Base-by-base conservation (phyloP, 768 basidiomycete genomes). In the Xanthoconium stramineum region DNA sequence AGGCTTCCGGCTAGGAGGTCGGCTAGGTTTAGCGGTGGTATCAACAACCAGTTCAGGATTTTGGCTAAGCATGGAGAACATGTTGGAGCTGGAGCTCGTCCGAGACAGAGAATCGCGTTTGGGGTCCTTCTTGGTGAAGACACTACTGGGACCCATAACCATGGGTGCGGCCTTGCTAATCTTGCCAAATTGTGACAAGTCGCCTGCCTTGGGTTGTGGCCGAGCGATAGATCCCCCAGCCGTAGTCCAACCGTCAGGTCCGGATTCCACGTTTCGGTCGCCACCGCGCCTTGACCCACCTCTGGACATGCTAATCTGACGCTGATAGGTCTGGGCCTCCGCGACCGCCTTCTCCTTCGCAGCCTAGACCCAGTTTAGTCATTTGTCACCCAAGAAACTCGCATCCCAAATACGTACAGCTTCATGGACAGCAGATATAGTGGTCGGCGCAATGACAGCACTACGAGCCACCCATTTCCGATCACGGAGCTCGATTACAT, bases 211-310 rank as follows among this genome's bases (percentile, higher is more conserved):
- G 54, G 88, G 73, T 39, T 83, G 83, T 29, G 84, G 81, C 24
- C 85, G 83, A 36, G n/a, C n/a, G n/a, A n/a, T n/a, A n/a, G n/a
- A n/a, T n/a, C n/a, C n/a, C n/a, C n/a, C n/a, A n/a, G n/a, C 83
- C 19, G 86, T 85, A 36, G 89, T 83, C 94, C 95, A 98, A n/a
- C 91, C 91, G 57, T 98, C 94, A 32, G 87, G 80, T 29, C 84
- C 85, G 52, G 79, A 75, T 53, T 83, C 83, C 12, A 81, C 80
- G 43, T 77, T 80, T 56, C 88, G 81, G 9, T 90, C 83, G 17
- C 83, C 85, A 38, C 94, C 96, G 42, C 94, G 87, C 51, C 92
- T 83, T 53, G 95, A 98, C 38, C 93, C 92, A 38, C 89, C 88
- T 38, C 95, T 88, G 28, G 93, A 94, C 84, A 96, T 92, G 70